These are phyloP conservation scores for Volutella citrinella DNA, from an alignment of 2,329 filamentous ascomycete species.

Conservation along the genomic window DNA sequence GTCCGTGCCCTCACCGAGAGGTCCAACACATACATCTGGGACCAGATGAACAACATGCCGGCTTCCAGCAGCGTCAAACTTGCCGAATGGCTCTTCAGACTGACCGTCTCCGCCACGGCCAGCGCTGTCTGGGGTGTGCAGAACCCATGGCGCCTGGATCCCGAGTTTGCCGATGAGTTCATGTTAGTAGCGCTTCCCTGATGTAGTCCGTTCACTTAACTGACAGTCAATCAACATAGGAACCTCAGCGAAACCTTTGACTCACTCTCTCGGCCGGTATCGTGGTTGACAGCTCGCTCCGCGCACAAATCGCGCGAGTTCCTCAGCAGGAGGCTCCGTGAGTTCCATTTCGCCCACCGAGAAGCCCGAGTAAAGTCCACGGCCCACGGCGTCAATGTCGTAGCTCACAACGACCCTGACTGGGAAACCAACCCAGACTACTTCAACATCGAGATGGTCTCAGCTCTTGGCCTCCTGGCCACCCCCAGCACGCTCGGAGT, in stretches of 20 bases:
- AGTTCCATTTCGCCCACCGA: slow-evolving; percentile 25
- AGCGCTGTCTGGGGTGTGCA: slow-evolving; percentile 28
- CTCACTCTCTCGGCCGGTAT: slow-evolving; percentile 23
- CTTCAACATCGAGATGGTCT: slow-evolving; percentile 30
- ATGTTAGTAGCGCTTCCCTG: slow-evolving; percentile 27
- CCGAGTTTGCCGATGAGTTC: slow-evolving; percentile 28
- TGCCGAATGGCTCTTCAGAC: slow-evolving; percentile 27
- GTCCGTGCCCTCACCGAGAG: slow-evolving; percentile 18
- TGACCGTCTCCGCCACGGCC: slow-evolving; percentile 28
- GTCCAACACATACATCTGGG: slow-evolving; percentile 18
- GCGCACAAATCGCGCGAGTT: slow-evolving; percentile 26
- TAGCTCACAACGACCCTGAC: slow-evolving; percentile 25
- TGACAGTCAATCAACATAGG: too few relatives aligned
- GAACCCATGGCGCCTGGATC: slow-evolving; percentile 30
- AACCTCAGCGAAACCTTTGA: slow-evolving; percentile 28
- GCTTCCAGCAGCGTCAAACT: slow-evolving; percentile 16
- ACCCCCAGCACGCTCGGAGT: slow-evolving; percentile 29
- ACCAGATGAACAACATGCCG: slow-evolving; percentile 18
- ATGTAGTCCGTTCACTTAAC: neutral
- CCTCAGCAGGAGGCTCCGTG: slow-evolving; percentile 19
- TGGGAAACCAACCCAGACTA: slow-evolving; percentile 31
- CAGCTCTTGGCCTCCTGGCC: slow-evolving; percentile 28
- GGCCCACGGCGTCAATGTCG: slow-evolving; percentile 29
- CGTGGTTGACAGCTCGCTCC: slow-evolving; percentile 23
- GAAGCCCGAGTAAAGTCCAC: slow-evolving; percentile 19